These are phyloP conservation scores for Zymoseptoria ardabiliae DNA, from an alignment of 2,329 filamentous ascomycete species.

Conservation along the genomic window DNA sequence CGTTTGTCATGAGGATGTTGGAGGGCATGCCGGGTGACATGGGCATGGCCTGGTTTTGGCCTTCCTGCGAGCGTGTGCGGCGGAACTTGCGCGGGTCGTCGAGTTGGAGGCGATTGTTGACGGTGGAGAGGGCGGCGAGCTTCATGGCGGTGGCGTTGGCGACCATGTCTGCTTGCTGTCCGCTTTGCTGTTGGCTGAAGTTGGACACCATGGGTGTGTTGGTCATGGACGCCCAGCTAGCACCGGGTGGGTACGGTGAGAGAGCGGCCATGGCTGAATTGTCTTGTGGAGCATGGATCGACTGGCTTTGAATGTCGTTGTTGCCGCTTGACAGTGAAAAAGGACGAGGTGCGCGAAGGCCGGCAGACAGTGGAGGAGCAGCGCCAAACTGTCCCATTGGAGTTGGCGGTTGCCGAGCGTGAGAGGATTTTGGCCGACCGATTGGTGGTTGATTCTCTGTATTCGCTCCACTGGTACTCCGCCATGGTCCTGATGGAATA, in stretches of 20 bases:
- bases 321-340: slow-evolving; percentile 57
- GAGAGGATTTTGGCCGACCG: slow-evolving; percentile 68
- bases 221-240: slow-evolving; percentile 97
- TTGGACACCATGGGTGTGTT: slow-evolving; percentile 93
- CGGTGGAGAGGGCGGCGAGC: slow-evolving; percentile 87
- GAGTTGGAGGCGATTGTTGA: slow-evolving; percentile 94
- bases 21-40: slow-evolving; percentile 60
- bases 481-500: slow-evolving; percentile 76
- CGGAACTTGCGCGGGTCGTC: slow-evolving; percentile 97
- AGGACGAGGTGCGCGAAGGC: slow-evolving; percentile 72
- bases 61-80: slow-evolving; percentile 65
- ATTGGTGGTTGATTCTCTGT: slow-evolving; percentile 47
- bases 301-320: slow-evolving; percentile 71
- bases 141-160: slow-evolving; percentile 99
- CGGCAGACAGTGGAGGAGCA: slow-evolving; percentile 63
- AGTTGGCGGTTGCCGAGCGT: slow-evolving; percentile 60
- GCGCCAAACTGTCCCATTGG: slow-evolving; percentile 80
- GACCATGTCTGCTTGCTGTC: slow-evolving; percentile 88
- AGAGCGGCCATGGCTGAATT: slow-evolving; percentile 58
- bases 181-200: slow-evolving; percentile 55
- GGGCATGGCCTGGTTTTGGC: slow-evolving; percentile 44
- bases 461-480: slow-evolving; percentile 37
- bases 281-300: slow-evolving; percentile 62
- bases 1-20: slow-evolving; percentile 83
- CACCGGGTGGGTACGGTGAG: slow-evolving; percentile 75